Conservation (phyloP, 805 yeast species). For the Lachancea quebecensis region DNA sequence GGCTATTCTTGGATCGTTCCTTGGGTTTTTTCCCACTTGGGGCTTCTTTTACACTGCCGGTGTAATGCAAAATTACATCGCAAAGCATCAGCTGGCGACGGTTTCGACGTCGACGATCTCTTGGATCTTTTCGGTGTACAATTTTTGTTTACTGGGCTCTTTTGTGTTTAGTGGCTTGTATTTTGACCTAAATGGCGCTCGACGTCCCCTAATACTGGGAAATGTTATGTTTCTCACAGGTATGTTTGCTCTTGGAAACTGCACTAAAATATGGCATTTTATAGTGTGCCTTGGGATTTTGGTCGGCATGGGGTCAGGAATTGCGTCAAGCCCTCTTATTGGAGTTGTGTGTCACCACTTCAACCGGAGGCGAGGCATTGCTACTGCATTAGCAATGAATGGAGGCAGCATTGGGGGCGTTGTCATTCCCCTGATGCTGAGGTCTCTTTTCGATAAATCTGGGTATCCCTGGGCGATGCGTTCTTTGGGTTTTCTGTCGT, state of each 20-base stretch:
- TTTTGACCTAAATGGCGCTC: conserved; percentile 55
- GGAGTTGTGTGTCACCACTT: conserved; percentile 62
- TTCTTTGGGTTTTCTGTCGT: conserved; percentile 38
- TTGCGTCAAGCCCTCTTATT: conserved; percentile 47
- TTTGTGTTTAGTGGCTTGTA: conserved; percentile 39
- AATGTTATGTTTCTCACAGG: conserved; percentile 41
- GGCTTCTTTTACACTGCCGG: conserved; percentile 65
- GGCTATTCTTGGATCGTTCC: conserved; percentile 35
- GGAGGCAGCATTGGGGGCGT: conserved; percentile 68
- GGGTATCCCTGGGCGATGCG: conserved; percentile 53
- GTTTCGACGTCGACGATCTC: conserved; percentile 46
- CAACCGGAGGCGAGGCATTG: conserved; percentile 46
- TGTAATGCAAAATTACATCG: conserved; percentile 58
- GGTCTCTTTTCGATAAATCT: conserved; percentile 34
- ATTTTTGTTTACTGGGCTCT: conserved; percentile 25
- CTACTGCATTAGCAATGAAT: conserved; percentile 54
- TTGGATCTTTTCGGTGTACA: conserved; percentile 52
- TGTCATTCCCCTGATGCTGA: conserved; percentile 48
- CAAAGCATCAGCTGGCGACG: conserved; percentile 42
- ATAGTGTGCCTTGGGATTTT: conserved; percentile 47
- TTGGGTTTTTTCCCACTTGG: conserved; percentile 50
- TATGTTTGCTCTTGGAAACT: conserved; percentile 44
- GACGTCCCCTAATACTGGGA: conserved; percentile 40
- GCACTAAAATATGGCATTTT: conserved; percentile 50
- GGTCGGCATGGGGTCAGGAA: conserved; percentile 47